Evolutionary conservation across 768 basidiomycete genomes (phyloP), one percentile per base, ranked within the genome.

Genomic region (Termitomyces eurrhizus): DNA sequence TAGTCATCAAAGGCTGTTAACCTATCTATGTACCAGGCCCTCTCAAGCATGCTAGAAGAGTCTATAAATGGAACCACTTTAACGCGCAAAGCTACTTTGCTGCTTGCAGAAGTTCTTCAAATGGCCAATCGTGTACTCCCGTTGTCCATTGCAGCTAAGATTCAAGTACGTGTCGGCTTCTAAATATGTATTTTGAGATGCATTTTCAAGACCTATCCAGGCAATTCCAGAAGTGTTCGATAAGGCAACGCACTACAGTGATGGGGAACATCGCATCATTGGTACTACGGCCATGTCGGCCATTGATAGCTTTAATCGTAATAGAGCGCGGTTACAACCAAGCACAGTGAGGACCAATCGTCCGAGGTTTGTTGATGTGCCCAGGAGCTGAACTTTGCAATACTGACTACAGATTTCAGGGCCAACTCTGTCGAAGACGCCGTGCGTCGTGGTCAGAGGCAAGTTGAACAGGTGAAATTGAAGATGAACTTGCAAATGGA

Each of bases 401-500:
- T 42, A 13, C 41, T 55, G 7, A 55, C 12, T 29, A 44, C 5
- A 7, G 8, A 33, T 33, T 14, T 11, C 61, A 89, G 89, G 69
- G 90, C 89, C 6, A 92, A 89, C 67, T 92, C 87, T 35, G 79
- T 90, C 1, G 93, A 95, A 68, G 96, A 98, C 67, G 83, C 91
- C 2, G 82, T 95, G 36, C 84, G 91, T 35, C 83, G 94, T 50
- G 92, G 92, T 13, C 95, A 97, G 73, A 81, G 92, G 62, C 93
- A 94, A 66, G 89, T 95, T 2, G 93, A 97, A 66, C 91, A 94
- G 67, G 88, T 85, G 29, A 95, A 92, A 73, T 79, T 97, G 57
- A 93, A 94, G 70, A 82, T 90, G 69, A 90, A 89, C 61, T 86
- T 97, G 83, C 91, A 93, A 74, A 92, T 98, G 85, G 97, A 99